Percentiles rank a stretch among this genome's conserved stretches.
Evolutionary conservation across 108 stramenopile species (phyloP).

Genomic region (Phaeodactylum tricornutum): DNA sequence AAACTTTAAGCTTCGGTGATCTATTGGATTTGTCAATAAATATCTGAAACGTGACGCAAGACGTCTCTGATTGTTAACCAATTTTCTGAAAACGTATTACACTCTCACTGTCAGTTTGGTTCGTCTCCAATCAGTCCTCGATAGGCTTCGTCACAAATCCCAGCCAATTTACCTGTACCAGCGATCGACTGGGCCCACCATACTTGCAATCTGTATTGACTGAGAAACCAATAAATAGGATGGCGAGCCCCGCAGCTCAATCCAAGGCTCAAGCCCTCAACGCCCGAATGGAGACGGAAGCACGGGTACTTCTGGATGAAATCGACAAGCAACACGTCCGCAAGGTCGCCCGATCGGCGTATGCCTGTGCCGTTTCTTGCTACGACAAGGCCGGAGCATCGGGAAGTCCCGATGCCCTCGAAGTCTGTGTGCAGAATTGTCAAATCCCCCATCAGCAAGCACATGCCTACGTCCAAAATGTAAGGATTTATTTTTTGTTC

Average conservation of each 20-base stretch:
- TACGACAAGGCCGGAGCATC: conserved; percentile 65
- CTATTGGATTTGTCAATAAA: too few species aligned
- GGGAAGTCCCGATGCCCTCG: conserved; percentile 53
- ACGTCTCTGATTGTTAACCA: too few species aligned
- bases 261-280: conserved; percentile 61
- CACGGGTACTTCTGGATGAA: conserved; percentile 44
- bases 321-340: conserved; percentile 47
- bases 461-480: conserved; percentile 46
- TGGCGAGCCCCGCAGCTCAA: conserved; percentile 56
- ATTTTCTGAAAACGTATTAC: too few species aligned
- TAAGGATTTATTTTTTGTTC: conserved; percentile 9
- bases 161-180: not conserved
- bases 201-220: not conserved
- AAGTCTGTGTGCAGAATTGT: conserved; percentile 61
- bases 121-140: too few species aligned
- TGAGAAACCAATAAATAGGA: too few species aligned
- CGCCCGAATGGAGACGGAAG: conserved; percentile 57
- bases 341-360: conserved; percentile 52
- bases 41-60: too few species aligned
- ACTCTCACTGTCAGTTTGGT: too few species aligned
- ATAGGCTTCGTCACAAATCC: too few species aligned
- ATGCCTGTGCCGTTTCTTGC: conserved; percentile 46
- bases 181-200: not conserved
- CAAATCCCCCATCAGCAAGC: conserved; percentile 70
- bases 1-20: too few species aligned